Conservation (phyloP, 2,329 filamentous ascomycete species). For the Colletotrichum sp. region DNA sequence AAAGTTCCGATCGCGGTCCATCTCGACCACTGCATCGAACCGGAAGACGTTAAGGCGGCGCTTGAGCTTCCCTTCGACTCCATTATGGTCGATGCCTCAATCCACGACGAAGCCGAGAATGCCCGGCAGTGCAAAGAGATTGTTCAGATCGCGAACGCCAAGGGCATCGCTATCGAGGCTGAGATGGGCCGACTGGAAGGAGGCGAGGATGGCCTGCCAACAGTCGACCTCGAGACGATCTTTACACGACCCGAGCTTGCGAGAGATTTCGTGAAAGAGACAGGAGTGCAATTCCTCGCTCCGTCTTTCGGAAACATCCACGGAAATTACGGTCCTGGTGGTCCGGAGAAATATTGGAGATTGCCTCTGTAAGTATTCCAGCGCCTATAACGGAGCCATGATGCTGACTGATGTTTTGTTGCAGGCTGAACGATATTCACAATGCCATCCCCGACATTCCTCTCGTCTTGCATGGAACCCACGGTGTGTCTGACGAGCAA, state of each 20-base stretch:
- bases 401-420: not conserved
- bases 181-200: slow-evolving; percentile 42
- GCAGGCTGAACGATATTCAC: not conserved
- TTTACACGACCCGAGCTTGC: not conserved
- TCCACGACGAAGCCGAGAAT: slow-evolving; percentile 68
- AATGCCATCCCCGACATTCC: not conserved
- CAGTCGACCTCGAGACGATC: not conserved
- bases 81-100: slow-evolving; percentile 73
- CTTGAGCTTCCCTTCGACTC: slow-evolving; percentile 57
- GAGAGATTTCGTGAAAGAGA: not conserved
- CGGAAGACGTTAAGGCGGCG: slow-evolving; percentile 29
- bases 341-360: not conserved
- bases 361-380: not conserved
- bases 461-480: not conserved
- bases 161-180: slow-evolving; percentile 68
- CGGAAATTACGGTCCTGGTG: not conserved
- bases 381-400: fast-evolving
- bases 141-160: slow-evolving; percentile 61
- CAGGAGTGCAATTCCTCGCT: not conserved
- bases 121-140: slow-evolving; percentile 61
- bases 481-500: not conserved
- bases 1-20: slow-evolving; percentile 59
- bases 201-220: not conserved
- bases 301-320: not conserved
- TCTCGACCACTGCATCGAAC: slow-evolving; percentile 61